Evolutionary conservation across 176 grass and related monocot genomes (phyloP).

Genomic region (Eleusine coracana): DNA sequence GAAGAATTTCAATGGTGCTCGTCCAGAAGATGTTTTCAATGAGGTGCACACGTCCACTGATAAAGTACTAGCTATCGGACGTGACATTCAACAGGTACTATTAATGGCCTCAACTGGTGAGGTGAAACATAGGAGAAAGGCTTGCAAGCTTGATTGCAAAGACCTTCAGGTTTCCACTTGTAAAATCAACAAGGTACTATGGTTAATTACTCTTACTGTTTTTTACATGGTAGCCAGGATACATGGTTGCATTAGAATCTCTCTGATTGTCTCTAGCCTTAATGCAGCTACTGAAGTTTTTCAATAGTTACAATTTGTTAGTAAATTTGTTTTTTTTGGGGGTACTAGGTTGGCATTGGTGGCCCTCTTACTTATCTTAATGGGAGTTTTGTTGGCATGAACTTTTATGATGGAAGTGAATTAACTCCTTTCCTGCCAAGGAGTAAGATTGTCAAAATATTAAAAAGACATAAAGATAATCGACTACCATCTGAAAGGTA

Average conservation of each 20-base stretch:
- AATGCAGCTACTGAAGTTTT: background rate
- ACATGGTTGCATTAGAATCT: background rate
- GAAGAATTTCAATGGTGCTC: background rate
- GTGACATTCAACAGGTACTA: background rate
- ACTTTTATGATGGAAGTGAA: conserved; percentile 12
- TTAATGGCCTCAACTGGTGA: conserved; percentile 29
- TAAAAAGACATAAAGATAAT: background rate
- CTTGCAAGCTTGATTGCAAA: conserved; percentile 33
- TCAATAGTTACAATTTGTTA: background rate
- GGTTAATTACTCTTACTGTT: too few species aligned
- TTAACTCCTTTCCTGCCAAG: conserved; percentile 26
- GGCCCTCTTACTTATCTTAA: conserved; percentile 22
- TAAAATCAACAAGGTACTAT: conserved; percentile 36
- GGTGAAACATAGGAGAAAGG: background rate
- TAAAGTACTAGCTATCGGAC: conserved; percentile 24
- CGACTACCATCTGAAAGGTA: conserved; percentile 7
- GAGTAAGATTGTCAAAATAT: background rate
- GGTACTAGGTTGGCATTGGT: conserved; percentile 18
- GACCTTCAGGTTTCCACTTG: conserved; percentile 27
- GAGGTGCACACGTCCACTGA: background rate
- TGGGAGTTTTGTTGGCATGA: conserved; percentile 27
- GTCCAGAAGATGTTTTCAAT: background rate
- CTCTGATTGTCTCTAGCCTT: too few species aligned
- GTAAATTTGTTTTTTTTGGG: background rate
- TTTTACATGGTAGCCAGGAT: background rate